Base-by-base conservation (phyloP, 331 rosid genomes). In the Acacia concinna region DNA sequence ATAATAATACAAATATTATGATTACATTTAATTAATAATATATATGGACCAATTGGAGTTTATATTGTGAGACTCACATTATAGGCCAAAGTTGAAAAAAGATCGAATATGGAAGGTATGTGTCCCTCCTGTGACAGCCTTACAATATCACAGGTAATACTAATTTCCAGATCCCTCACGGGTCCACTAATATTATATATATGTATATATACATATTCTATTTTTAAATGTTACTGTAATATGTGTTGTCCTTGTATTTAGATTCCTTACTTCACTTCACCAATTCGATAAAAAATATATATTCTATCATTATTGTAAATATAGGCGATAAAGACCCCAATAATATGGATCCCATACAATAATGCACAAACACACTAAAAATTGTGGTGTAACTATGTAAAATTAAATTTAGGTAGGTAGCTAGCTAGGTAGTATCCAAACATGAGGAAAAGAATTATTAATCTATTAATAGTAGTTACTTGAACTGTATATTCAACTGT, bases 61-160 rank as follows among this genome's bases (percentile, higher is more conserved):
- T 30, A 31, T 28, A 8, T 21, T 7, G 4, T n/a, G 13, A 52
- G n/a, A 60, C 64, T 23, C 34, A 21, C 4, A 28, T 27, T 60
- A 3, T 1, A 11, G 71, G 47, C 9, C 6, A 17, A 40, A 21
- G 34, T 35, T 70, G 52, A 25, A 18, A 8, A 25, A 18, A 8
- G 35, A 17, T 71, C 75, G 71, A 52, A 77, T 32, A 28, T 71
- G 68, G 56, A 71, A 62, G 73, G 49, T 76, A 12, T 76, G 9
- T 46, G 51, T 32, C 73, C 47, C 77, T 44, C 47, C 77, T 44
- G 10, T 54, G 32, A 75, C 21, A n/a, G 37, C 30, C 30, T 54
- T 14, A 56, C 30, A 54, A 2, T 38, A 38, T 38, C 41, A 38
- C 41, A 38, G 8, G 41, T 38, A 38, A 8, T 38, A 38, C 11